A percentile compares a stretch with the other conserved stretches of the same genome.
Conservation (phyloP, 1,284 basidiomycete genomes). For the Cutaneotrichosporon sp. region DNA sequence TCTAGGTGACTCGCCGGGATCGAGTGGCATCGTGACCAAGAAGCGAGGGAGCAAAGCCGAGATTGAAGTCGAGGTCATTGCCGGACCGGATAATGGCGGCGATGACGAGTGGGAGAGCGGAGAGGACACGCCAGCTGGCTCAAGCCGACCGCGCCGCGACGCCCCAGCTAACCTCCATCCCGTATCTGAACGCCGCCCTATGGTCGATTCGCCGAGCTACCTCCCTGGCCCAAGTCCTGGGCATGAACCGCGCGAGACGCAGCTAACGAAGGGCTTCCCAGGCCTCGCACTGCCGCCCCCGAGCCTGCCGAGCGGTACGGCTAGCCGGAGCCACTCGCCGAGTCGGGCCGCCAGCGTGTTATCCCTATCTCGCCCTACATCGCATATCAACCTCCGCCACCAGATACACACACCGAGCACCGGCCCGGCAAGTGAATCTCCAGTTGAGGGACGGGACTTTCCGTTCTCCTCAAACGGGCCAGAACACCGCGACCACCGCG, state of each 20-base stretch:
- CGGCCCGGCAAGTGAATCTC: neutral
- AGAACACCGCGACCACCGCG: neutral
- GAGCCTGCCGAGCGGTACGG: neutral
- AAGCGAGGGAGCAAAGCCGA: neutral
- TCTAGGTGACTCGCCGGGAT: constrained; percentile 15
- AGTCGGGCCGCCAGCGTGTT: neutral
- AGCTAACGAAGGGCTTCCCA: constrained; percentile 18
- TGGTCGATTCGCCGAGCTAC: constrained; percentile 6
- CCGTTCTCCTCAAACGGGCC: constrained; percentile 16
- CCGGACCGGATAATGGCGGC: constrained; percentile 9
- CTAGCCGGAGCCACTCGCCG: neutral
- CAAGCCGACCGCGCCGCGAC: neutral
- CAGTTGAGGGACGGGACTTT: neutral
- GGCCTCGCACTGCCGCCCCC: constrained; percentile 3
- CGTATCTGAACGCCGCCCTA: neutral
- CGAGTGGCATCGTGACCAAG: neutral
- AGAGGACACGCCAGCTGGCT: constrained; percentile 19
- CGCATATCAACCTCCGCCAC: constrained; percentile 3
- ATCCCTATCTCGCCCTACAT: constrained; percentile 7
- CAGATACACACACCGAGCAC: neutral
- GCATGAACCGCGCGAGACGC: constrained; percentile 18
- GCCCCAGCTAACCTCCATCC: neutral
- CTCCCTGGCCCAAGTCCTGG: constrained; percentile 6
- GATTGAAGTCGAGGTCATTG: constrained; percentile 21
- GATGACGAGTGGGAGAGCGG: constrained; percentile 28